Percentiles rank a stretch among this genome's conserved stretches.
Evolutionary conservation across 352 stramenopile species (phyloP).

Genomic region (Phytophthora ramorum): DNA sequence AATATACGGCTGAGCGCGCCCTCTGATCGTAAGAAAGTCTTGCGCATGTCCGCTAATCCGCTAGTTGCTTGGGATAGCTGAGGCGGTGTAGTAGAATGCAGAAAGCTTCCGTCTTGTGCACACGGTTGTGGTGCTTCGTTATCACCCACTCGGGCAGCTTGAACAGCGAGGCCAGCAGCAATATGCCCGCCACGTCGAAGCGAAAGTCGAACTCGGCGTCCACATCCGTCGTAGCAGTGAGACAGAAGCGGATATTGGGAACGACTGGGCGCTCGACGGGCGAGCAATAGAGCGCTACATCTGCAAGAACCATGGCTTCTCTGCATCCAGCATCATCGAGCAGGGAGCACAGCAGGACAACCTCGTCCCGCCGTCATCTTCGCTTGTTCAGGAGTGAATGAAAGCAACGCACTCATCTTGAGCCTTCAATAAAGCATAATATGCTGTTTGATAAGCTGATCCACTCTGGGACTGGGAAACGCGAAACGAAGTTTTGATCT

Average conservation of each 20-base stretch:
- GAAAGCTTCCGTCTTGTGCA: conserved; percentile 5
- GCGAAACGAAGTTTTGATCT: background rate
- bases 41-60: conserved; percentile 6
- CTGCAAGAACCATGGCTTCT: background rate
- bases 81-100: conserved; percentile 5
- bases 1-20: conserved; percentile 1
- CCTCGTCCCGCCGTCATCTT: background rate
- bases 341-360: background rate
- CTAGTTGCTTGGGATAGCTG: conserved; percentile 6
- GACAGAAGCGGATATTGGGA: conserved; percentile 1
- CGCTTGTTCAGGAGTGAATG: background rate
- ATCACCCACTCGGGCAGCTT: conserved; percentile 2
- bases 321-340: conserved; percentile 1
- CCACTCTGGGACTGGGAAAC: background rate
- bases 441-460: background rate
- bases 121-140: conserved; percentile 3
- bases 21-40: background rate
- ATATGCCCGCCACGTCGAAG: conserved; percentile 2
- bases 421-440: background rate
- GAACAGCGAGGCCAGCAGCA: background rate
- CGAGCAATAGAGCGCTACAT: background rate
- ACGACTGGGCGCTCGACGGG: conserved; percentile 1
- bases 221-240: conserved; percentile 5
- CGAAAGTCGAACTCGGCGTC: conserved; percentile 4
- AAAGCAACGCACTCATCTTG: too few species aligned